These are phyloP conservation scores for Hyphodiscus hymeniophilus DNA, from an alignment of 495 filamentous ascomycete species.

Conservation along the genomic window DNA sequence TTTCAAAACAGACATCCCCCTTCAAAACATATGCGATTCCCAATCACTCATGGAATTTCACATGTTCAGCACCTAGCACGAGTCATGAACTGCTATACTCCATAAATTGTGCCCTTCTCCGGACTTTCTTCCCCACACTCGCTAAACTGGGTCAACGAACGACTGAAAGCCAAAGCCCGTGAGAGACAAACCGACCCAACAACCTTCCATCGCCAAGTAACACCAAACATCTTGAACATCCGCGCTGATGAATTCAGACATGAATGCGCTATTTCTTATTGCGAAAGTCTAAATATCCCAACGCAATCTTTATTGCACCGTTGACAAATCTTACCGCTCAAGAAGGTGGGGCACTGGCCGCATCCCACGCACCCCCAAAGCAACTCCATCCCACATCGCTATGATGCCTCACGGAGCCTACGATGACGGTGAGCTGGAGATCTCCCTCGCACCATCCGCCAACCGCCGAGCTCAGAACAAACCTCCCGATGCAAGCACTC, in stretches of 20 bases:
- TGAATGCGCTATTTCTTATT: background rate
- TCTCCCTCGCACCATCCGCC: slow-evolving; percentile 64
- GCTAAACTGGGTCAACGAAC: background rate
- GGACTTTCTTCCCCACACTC: too few species aligned
- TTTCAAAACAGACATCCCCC: too few species aligned
- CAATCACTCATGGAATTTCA: too few species aligned
- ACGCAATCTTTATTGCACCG: background rate
- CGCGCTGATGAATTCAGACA: background rate
- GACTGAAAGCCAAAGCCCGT: background rate
- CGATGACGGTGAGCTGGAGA: slow-evolving; percentile 88
- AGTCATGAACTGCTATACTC: background rate
- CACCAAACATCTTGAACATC: background rate
- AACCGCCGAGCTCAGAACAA: slow-evolving; percentile 42
- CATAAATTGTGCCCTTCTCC: too few species aligned
- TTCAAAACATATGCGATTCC: too few species aligned
- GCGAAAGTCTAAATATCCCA: background rate
- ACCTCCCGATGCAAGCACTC: slow-evolving; percentile 18
- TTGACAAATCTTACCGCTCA: background rate
- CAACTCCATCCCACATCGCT: background rate
- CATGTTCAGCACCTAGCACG: too few species aligned
- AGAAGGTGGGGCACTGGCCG: background rate
- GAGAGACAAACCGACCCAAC: background rate
- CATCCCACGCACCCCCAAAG: background rate
- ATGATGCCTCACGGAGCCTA: slow-evolving; percentile 49
- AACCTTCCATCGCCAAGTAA: background rate